These are phyloP conservation scores for Stephania yunnanensis DNA, from an alignment of 164 flowering plant genomes.

Conservation along the genomic window DNA sequence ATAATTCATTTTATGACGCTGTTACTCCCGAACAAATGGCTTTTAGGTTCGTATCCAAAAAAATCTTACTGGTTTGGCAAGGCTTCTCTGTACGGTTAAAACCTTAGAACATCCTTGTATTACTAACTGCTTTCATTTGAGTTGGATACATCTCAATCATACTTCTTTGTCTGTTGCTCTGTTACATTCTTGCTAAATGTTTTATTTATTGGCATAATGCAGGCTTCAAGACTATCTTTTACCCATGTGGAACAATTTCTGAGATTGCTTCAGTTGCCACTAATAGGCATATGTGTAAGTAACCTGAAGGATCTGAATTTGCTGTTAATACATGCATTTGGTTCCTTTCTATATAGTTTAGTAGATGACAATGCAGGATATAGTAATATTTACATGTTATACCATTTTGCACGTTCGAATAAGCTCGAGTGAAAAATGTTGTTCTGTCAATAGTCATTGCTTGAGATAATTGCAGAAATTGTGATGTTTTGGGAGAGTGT, in stretches of 20 bases:
- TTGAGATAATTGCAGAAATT: neutral
- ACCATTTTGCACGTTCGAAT: neutral
- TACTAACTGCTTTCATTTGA: neutral
- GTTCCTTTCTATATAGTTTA: neutral
- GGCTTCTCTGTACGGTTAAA: neutral
- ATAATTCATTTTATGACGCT: neutral
- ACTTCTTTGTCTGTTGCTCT: neutral
- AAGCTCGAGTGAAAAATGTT: neutral
- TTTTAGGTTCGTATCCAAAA: neutral
- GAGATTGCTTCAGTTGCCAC: constrained; percentile 76
- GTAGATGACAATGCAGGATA: neutral
- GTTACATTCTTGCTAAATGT: neutral
- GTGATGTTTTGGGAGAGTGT: neutral
- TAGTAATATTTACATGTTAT: neutral
- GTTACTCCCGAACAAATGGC: neutral
- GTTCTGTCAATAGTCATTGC: neutral
- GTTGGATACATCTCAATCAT: neutral
- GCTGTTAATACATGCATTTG: neutral
- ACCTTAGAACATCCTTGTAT: neutral
- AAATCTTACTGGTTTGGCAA: neutral
- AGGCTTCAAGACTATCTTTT: constrained; percentile 80
- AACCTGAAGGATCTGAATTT: neutral
- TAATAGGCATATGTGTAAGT: constrained; percentile 71
- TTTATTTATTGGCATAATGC: constrained; percentile 18
- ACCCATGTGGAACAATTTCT: constrained; percentile 89